Conservation (phyloP, 2,329 filamentous ascomycete genomes). For the Sporothrix brunneoviolacea region DNA sequence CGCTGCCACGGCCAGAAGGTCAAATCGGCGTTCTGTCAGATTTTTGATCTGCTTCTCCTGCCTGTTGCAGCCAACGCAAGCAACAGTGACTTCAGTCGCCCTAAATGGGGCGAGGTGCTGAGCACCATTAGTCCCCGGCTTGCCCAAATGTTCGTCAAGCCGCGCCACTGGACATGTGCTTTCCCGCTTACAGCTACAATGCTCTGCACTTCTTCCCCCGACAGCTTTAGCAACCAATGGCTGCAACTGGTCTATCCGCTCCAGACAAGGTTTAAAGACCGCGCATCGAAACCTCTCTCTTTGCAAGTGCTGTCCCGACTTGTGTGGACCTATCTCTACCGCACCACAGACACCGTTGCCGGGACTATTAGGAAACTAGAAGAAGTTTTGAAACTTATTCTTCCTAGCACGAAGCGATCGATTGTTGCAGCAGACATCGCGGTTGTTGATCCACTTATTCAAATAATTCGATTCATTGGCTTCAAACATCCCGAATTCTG, state of each 20-base stretch:
- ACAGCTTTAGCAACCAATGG: constrained; percentile 82
- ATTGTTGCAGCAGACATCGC: constrained; percentile 75
- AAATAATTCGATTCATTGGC: constrained; percentile 89
- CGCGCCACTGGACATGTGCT: constrained; percentile 82
- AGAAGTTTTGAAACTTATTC: constrained; percentile 76
- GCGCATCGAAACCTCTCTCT: constrained; percentile 67
- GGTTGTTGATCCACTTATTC: constrained; percentile 85
- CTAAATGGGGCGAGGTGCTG: constrained; percentile 83
- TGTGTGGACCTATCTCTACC: constrained; percentile 91
- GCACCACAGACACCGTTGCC: constrained; percentile 64
- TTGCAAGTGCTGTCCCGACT: constrained; percentile 85
- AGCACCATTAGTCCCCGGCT: constrained; percentile 71
- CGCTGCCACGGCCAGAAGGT: constrained; percentile 81
- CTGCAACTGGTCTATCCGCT: constrained; percentile 70
- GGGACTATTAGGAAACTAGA: constrained; percentile 73
- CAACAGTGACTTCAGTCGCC: constrained; percentile 66
- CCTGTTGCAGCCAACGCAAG: constrained; percentile 78
- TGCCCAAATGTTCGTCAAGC: constrained; percentile 80
- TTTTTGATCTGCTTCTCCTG: constrained; percentile 78
- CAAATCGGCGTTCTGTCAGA: constrained; percentile 91
- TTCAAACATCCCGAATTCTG: constrained; percentile 92
- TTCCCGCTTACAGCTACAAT: constrained; percentile 84
- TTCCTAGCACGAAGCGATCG: constrained; percentile 73
- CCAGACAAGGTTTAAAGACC: constrained; percentile 78
- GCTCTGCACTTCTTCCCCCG: constrained; percentile 79